Percentiles rank a stretch among this genome's conserved stretches.
phyloP scores from a whole-genome alignment of 2,329 filamentous ascomycete genomes.

The Metarhizium brunneum region DNA sequence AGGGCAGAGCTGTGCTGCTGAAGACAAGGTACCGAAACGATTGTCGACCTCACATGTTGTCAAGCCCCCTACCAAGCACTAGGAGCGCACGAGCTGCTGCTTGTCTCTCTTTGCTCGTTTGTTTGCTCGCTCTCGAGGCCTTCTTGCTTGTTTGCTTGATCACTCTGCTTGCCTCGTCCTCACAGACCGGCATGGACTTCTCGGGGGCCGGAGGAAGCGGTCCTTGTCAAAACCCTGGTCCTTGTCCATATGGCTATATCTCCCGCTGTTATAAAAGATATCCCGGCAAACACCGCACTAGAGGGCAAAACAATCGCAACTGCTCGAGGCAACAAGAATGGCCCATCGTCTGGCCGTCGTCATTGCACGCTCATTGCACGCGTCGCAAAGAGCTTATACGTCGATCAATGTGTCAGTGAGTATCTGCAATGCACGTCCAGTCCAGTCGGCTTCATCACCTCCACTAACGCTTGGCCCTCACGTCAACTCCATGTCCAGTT shows the following conservation, averaged over 20 bases:
- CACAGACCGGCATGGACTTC: too few species aligned
- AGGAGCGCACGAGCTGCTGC: neutral
- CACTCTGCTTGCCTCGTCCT: neutral
- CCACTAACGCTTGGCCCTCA: neutral
- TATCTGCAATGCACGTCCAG: neutral
- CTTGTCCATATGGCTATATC: neutral
- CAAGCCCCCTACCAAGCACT: neutral
- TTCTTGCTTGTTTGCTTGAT: neutral
- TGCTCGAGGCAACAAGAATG: neutral
- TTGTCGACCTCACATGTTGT: neutral
- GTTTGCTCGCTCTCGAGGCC: neutral
- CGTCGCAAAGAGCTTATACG: neutral
- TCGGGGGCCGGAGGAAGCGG: neutral
- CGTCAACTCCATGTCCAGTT: neutral
- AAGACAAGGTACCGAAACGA: neutral
- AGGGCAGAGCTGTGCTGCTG: neutral
- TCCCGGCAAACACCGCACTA: neutral
- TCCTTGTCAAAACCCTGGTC: neutral
- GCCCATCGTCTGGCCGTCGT: neutral
- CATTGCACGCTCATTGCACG: neutral
- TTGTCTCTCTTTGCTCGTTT: neutral
- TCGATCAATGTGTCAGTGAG: constrained; percentile 2
- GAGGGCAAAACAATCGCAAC: neutral
- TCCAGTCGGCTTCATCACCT: neutral
- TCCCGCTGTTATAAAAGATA: neutral